phyloP scores from a whole-genome alignment of 495 filamentous ascomycete genomes.

The Margaritispora aquatica region DNA sequence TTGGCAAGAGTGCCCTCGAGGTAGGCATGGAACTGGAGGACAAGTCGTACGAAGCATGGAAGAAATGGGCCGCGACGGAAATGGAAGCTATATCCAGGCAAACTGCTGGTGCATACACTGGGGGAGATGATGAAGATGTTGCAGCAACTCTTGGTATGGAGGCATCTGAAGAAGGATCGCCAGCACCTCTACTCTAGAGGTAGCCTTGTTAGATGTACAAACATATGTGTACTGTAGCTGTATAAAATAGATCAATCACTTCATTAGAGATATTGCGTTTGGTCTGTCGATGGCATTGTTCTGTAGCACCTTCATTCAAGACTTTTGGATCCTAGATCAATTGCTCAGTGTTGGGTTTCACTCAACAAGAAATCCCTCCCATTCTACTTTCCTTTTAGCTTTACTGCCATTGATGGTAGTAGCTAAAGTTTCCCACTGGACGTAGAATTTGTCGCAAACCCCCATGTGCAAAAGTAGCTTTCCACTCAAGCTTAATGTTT shows the following conservation, averaged over 20 bases:
- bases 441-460: constrained; percentile 63
- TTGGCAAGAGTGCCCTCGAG: constrained; percentile 66
- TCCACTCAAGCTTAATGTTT: constrained; percentile 73
- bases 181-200: neutral
- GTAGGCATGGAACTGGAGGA: constrained; percentile 81
- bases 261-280: neutral
- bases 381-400: constrained; percentile 37
- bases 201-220: neutral
- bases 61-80: constrained; percentile 63
- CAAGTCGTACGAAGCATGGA: constrained; percentile 70
- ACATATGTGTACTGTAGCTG: neutral
- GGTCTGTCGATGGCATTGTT: too few species aligned
- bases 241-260: neutral
- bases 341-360: constrained; percentile 9
- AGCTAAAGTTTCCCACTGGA: constrained; percentile 62
- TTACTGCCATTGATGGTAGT: constrained; percentile 37
- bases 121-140: constrained; percentile 24
- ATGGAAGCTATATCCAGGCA: constrained; percentile 37
- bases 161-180: neutral
- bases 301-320: too few species aligned
- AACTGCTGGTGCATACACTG: constrained; percentile 41
- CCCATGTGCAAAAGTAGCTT: constrained; percentile 51
- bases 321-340: neutral
- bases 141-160: constrained; percentile 15
- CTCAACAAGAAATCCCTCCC: constrained; percentile 39